Percentiles rank a stretch among this genome's conserved stretches.
phyloP scores from a whole-genome alignment of 1,284 basidiomycete species.

The Prillingera fragicola region DNA sequence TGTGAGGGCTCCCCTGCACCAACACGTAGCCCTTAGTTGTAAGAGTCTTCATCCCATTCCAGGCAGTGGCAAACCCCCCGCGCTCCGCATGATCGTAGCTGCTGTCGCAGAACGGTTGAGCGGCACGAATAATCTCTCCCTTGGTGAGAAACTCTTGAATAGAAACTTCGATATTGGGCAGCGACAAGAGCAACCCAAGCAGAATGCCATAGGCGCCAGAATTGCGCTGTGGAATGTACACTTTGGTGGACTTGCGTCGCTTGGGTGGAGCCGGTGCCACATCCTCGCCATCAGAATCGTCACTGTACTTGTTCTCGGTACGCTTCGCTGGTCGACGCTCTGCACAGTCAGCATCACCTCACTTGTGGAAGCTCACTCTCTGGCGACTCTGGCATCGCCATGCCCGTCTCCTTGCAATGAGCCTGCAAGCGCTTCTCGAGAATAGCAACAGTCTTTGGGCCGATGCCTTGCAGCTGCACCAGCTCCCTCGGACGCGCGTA shows the following conservation, averaged over 20 bases:
- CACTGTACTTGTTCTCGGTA: too few species aligned
- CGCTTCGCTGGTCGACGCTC: background rate
- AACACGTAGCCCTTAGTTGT: constrained; percentile 40
- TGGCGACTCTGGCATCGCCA: constrained; percentile 23
- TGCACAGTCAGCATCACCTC: too few species aligned
- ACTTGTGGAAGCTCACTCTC: constrained; percentile 28
- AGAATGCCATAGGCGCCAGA: constrained; percentile 45
- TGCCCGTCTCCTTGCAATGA: constrained; percentile 34
- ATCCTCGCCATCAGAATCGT: constrained; percentile 7
- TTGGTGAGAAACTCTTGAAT: constrained; percentile 35
- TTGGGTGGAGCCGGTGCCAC: constrained; percentile 10
- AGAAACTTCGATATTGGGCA: constrained; percentile 25
- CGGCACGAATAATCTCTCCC: constrained; percentile 34
- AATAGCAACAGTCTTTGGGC: constrained; percentile 36
- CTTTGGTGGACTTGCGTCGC: constrained; percentile 21
- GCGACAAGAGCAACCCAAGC: constrained; percentile 34
- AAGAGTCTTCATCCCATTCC: constrained; percentile 44
- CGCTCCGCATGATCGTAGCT: constrained; percentile 41
- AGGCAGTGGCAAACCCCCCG: constrained; percentile 41
- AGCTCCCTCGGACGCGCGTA: constrained; percentile 40
- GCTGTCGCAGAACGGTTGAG: constrained; percentile 35
- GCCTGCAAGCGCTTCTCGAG: constrained; percentile 36
- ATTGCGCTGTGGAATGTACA: constrained; percentile 36
- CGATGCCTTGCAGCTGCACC: constrained; percentile 34
- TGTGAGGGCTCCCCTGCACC: constrained; percentile 40